A percentile compares a stretch with the other conserved stretches of the same genome.
Conservation (phyloP, 345 rosid species). For the Eucalyptus cladocalyx region DNA sequence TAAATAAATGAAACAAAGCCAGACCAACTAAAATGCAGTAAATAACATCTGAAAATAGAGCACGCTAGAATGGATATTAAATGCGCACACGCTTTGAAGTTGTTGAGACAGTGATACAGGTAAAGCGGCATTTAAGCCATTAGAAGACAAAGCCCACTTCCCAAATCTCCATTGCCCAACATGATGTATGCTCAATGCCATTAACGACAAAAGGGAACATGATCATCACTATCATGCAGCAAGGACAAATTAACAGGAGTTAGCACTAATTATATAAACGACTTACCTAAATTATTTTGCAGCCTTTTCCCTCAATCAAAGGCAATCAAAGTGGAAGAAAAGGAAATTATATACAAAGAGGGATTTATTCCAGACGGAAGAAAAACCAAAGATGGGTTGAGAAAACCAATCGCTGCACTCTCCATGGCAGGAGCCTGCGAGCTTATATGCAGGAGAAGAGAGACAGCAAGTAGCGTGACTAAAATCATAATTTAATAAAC, state of each 20-base stretch:
- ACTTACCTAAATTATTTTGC: not conserved
- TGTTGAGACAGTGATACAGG: not conserved
- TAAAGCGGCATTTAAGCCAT: not conserved
- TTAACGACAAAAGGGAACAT: not conserved
- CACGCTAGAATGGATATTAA: not conserved
- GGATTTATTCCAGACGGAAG: not conserved
- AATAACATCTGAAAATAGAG: not conserved
- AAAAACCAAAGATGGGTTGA: not conserved
- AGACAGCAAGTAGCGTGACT: not conserved
- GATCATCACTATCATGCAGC: not conserved
- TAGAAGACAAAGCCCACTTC: not conserved
- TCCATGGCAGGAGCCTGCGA: not conserved
- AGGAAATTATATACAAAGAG: not conserved
- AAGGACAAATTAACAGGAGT: not conserved
- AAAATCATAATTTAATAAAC: not conserved
- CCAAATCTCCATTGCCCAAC: not conserved
- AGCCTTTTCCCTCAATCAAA: not conserved
- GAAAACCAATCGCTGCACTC: slow-evolving; percentile 9
- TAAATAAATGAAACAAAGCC: not conserved
- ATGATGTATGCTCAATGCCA: not conserved
- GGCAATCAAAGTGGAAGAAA: not conserved
- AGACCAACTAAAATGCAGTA: not conserved
- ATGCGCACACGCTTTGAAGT: not conserved
- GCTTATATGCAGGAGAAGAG: slow-evolving; percentile 12
- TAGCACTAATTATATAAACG: not conserved